These are phyloP conservation scores for Sporothrix curviconia DNA, from an alignment of 2,329 filamentous ascomycete genomes.

Conservation along the genomic window DNA sequence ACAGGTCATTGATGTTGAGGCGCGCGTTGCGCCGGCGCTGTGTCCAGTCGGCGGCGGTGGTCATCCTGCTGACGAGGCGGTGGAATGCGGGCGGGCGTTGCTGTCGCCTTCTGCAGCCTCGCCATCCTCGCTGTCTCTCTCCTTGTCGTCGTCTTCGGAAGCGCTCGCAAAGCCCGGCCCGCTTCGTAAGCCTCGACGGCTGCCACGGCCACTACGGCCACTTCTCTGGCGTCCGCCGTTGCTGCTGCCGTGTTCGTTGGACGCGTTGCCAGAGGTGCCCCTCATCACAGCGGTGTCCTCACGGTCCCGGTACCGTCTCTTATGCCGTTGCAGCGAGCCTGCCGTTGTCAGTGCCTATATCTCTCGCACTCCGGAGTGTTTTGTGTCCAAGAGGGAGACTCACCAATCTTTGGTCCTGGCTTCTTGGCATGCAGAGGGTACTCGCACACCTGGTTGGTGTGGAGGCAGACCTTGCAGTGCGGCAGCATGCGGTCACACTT, in stretches of 20 bases:
- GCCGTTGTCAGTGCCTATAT: no score
- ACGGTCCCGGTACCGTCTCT: not conserved
- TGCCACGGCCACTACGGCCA: not conserved
- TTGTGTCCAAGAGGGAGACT: not conserved
- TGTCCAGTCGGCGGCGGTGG: not conserved
- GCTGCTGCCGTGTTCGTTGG: not conserved
- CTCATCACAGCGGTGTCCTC: not conserved
- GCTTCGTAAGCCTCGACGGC: not conserved
- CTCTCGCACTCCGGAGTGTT: not conserved
- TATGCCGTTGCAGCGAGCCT: slow-evolving; percentile 1
- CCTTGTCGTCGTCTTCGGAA: not conserved
- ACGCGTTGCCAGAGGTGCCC: not conserved
- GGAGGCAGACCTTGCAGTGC: slow-evolving; percentile 5
- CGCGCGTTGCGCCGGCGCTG: slow-evolving; percentile 6
- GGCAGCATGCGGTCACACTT: slow-evolving; percentile 10
- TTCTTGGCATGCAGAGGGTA: slow-evolving; percentile 7
- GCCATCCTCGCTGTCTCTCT: not conserved
- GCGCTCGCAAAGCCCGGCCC: not conserved
- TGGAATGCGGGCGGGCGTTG: no score
- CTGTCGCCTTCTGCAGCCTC: not conserved
- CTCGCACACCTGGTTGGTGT: slow-evolving; percentile 7
- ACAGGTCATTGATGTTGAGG: slow-evolving; percentile 6
- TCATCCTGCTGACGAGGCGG: not conserved
- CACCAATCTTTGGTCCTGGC: slow-evolving; percentile 10
- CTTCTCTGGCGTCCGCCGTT: not conserved